phyloP scores from a whole-genome alignment of 208 protist genomes.

The Crithidia fasciculata region DNA sequence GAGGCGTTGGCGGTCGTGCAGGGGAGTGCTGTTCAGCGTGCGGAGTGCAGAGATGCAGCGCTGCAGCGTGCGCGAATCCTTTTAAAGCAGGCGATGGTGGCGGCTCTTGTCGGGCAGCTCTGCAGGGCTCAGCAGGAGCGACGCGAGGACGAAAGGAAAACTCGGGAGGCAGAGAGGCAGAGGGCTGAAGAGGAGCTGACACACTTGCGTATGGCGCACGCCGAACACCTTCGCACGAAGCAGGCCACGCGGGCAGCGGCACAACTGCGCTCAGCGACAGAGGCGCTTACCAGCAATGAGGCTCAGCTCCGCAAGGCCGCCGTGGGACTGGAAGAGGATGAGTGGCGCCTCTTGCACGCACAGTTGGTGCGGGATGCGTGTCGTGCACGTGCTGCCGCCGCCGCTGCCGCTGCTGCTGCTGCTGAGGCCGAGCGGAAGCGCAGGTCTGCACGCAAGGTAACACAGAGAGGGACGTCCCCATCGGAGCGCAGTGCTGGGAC shows the following conservation, averaged over 20 bases:
- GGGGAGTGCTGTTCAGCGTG: neutral
- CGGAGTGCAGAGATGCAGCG: neutral
- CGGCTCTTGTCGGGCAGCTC: neutral
- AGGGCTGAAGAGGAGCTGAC: slow-evolving; percentile 21
- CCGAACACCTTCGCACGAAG: slow-evolving; percentile 5
- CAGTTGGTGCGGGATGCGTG: slow-evolving; percentile 30
- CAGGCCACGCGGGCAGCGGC: slow-evolving; percentile 14
- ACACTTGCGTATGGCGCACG: slow-evolving; percentile 31
- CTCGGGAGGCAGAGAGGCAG: slow-evolving; percentile 7
- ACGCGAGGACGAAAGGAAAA: slow-evolving; percentile 2
- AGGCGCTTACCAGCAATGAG: slow-evolving; percentile 1
- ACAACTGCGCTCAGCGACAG: neutral
- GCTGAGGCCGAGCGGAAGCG: neutral
- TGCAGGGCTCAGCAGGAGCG: neutral
- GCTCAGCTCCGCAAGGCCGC: slow-evolving; percentile 37
- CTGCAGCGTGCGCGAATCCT: neutral
- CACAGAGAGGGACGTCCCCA: neutral
- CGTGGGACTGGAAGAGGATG: slow-evolving; percentile 51
- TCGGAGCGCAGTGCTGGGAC: neutral
- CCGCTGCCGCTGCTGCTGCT: slow-evolving; percentile 1
- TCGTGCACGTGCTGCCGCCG: slow-evolving; percentile 11
- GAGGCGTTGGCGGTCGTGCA: neutral
- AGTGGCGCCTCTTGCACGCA: slow-evolving; percentile 37
- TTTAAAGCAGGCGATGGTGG: slow-evolving; percentile 5
- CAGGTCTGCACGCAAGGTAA: neutral